Evolutionary conservation across 2,329 filamentous ascomycete genomes (phyloP), one percentile per base, ranked within the genome.

Genomic region (Cladophialophora bantiana): DNA sequence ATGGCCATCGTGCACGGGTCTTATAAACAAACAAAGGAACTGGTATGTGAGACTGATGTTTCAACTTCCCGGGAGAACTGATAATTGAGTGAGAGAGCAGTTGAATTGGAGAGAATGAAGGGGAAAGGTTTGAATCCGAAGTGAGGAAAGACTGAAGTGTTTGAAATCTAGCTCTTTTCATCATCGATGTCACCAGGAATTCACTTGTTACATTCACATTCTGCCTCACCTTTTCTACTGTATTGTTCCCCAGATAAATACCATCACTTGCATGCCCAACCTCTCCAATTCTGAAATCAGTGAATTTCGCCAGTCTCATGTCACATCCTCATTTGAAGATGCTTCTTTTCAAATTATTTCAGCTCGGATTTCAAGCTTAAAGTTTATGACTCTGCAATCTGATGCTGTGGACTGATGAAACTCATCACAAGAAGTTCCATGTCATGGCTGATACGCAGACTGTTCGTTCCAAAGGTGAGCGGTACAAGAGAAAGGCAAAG

Each of bases 171-270:
- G 45, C 5, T 5, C 10, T 10, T 10, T 6, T 36, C 12, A 38
- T 38, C 12, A 7, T 38, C 35, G 12, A 38, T n/a, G 35, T 38
- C 35, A 38, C 35, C 35, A 7, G 7, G 35, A 5, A n/a, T n/a
- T n/a, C n/a, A n/a, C n/a, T n/a, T n/a, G 7, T 1, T 36, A 12
- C 12, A 38, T 38, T 38, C 35, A 38, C 45, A 7, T 50, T n/a
- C 5, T 50, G 45, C 20, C 45, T n/a, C 45, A 50, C 45, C 45
- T 26, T 50, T 6, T 7, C 45, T 15, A 26, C 15, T 50, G 45
- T 50, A 9, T 50, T 50, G 45, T 50, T 50, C n/a, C 45, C 20
- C 45, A 50, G 45, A 50, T 9, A 7, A 50, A 9, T 50, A 50
- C 4, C n/a, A 50, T 18, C 45, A 50, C 15, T 50, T 50, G 4